Conservation (phyloP, 169 alveolate species). For the Plasmodium gaboni region DNA sequence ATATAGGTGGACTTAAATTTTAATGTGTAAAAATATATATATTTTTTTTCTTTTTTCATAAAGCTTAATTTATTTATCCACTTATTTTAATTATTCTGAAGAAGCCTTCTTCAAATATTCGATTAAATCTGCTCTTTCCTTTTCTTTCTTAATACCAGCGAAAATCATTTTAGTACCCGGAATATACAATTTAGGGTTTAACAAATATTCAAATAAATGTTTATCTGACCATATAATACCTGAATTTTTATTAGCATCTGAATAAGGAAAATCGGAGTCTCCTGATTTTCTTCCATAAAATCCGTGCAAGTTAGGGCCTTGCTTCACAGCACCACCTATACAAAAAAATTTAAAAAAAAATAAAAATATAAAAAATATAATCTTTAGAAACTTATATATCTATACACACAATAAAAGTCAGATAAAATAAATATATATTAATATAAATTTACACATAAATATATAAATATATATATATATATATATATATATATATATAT, state of each 20-base stretch:
- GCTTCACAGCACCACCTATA: slow-evolving; percentile 92
- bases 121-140: slow-evolving; percentile 95
- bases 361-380: background rate
- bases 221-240: slow-evolving; percentile 93
- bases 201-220: slow-evolving; percentile 92
- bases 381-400: no score
- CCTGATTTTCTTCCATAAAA: slow-evolving; percentile 93
- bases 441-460: background rate
- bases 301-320: slow-evolving; percentile 91
- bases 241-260: slow-evolving; percentile 92
- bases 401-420: no score
- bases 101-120: slow-evolving; percentile 92
- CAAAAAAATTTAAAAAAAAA: background rate
- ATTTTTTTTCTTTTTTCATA: slow-evolving; percentile 10
- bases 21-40: background rate
- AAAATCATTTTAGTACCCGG: slow-evolving; percentile 98
- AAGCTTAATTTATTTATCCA: background rate
- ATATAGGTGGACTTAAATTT: background rate
- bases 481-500: background rate
- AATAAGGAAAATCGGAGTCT: slow-evolving; percentile 89
- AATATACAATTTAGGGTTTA: slow-evolving; percentile 93
- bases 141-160: slow-evolving; percentile 96
- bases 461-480: background rate
- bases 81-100: slow-evolving; percentile 28
- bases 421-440: background rate